Conservation (phyloP, 768 basidiomycete genomes). For the Auricularia auricula-judae region DNA sequence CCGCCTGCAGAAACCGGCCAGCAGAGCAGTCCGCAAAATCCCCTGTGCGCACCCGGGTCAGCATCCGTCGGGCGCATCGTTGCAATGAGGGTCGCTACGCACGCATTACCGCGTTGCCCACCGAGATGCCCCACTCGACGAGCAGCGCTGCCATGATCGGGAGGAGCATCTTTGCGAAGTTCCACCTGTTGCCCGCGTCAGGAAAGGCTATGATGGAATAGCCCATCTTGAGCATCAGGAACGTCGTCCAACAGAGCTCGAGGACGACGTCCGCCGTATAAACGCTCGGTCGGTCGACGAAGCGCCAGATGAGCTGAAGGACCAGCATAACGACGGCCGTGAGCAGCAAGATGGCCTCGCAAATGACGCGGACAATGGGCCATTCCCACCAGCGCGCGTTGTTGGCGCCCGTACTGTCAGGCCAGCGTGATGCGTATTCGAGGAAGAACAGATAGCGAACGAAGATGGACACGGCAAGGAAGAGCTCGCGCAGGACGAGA, state of each 20-base stretch:
- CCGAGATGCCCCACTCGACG: constrained; percentile 1
- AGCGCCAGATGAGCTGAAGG: background rate
- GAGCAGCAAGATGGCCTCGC: background rate
- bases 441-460: background rate
- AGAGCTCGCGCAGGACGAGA: background rate
- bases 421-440: background rate
- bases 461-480: background rate
- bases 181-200: background rate
- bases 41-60: background rate
- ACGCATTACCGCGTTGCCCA: constrained; percentile 1
- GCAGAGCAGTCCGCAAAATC: constrained; percentile 1
- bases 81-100: background rate
- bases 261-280: background rate
- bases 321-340: background rate
- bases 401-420: background rate
- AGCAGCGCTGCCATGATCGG: background rate
- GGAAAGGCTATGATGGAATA: background rate
- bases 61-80: background rate
- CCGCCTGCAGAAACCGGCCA: background rate
- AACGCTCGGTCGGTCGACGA: background rate
- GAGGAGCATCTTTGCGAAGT: background rate
- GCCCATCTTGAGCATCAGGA: background rate
- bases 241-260: background rate
- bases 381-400: background rate
- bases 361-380: background rate